Conservation (phyloP, 306 rosid species). For the Lathyrus aphaca region DNA sequence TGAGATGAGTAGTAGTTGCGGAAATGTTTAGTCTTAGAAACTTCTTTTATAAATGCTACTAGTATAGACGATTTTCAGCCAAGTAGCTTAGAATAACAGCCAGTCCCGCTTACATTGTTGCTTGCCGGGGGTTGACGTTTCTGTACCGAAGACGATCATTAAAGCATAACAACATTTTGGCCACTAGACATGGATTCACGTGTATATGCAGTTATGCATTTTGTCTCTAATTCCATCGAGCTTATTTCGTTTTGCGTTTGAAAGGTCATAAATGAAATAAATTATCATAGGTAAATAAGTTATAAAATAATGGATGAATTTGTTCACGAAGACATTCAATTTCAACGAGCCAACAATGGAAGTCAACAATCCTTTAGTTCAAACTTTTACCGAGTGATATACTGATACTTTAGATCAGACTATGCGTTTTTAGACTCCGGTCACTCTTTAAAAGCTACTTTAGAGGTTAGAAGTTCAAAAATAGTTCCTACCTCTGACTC, state of each 20-base stretch:
- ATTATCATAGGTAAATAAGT: too few species aligned
- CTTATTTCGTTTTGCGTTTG: constrained; percentile 1
- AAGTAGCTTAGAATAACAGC: not conserved
- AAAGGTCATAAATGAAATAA: too few species aligned
- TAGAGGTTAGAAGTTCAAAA: too few species aligned
- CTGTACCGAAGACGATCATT: not conserved
- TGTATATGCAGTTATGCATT: not conserved
- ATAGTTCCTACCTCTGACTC: too few species aligned
- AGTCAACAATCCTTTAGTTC: too few species aligned
- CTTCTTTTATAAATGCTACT: constrained; percentile 14
- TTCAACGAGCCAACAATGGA: too few species aligned
- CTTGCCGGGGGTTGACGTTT: constrained; percentile 9
- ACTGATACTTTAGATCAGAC: too few species aligned
- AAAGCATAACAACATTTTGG: not conserved
- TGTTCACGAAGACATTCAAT: too few species aligned
- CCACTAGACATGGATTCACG: not conserved
- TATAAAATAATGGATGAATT: too few species aligned
- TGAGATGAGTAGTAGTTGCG: constrained; percentile 21
- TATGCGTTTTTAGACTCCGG: too few species aligned
- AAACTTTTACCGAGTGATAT: too few species aligned
- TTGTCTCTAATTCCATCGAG: not conserved
- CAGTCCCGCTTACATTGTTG: not conserved
- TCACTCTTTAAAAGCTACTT: too few species aligned
- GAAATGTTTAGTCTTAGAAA: constrained; percentile 19
- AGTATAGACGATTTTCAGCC: not conserved